Percentiles rank a stretch among this genome's conserved stretches.
Conservation (phyloP, 2,329 filamentous ascomycete genomes). For the Nigrograna mackinnonii region DNA sequence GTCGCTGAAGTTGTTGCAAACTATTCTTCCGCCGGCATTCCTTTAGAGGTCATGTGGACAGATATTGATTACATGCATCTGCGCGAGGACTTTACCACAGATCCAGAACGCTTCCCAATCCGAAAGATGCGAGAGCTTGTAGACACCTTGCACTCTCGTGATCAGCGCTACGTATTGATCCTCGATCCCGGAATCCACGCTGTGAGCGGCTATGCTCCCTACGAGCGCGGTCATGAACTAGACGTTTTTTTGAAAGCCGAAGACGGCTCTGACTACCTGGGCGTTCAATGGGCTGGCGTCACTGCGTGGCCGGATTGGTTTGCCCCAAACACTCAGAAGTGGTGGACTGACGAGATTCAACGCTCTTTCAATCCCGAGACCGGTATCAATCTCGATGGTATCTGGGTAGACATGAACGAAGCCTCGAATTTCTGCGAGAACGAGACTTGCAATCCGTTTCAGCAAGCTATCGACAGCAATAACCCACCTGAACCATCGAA, state of each 20-base stretch:
- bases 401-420: conserved; percentile 60
- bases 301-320: conserved; percentile 81
- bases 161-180: conserved; percentile 77
- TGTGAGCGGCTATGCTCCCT: conserved; percentile 58
- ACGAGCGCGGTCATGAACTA: conserved; percentile 63
- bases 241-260: conserved; percentile 56
- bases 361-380: conserved; percentile 65
- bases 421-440: conserved; percentile 41
- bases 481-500: conserved; percentile 60
- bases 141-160: conserved; percentile 65
- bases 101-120: conserved; percentile 66
- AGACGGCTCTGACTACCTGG: conserved; percentile 61
- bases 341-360: conserved; percentile 71
- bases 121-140: conserved; percentile 67
- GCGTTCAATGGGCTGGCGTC: conserved; percentile 78
- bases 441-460: conserved; percentile 51
- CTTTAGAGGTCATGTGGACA: conserved; percentile 74
- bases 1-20: conserved; percentile 70
- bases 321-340: conserved; percentile 62
- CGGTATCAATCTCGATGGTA: conserved; percentile 75
- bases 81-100: conserved; percentile 65
- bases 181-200: conserved; percentile 66
- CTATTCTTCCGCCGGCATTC: conserved; percentile 67
- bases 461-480: conserved; percentile 41
- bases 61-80: conserved; percentile 72